Percentiles rank a stretch among this genome's conserved stretches.
These are phyloP conservation scores for Knoxia roxburghii DNA, from an alignment of 257 asterid species.

Conservation along the genomic window DNA sequence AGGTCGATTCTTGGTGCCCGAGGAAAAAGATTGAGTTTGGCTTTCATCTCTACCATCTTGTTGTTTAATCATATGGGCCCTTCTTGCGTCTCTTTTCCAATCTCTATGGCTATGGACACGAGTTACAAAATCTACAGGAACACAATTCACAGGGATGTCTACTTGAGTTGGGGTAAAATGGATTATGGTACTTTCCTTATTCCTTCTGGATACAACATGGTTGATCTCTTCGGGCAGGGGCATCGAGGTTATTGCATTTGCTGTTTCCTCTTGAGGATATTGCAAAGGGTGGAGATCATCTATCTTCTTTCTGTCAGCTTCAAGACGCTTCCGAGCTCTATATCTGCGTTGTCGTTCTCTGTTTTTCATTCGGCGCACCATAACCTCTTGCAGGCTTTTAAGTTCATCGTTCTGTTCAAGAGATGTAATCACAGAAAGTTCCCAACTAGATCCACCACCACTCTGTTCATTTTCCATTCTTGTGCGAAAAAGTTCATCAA, in stretches of 20 bases:
- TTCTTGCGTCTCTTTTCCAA: slow-evolving; percentile 90
- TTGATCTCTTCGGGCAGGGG: slow-evolving; percentile 1
- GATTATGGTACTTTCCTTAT: slow-evolving; percentile 24
- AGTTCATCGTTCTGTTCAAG: slow-evolving; percentile 34
- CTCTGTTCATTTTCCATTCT: slow-evolving; percentile 18
- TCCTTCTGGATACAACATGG: slow-evolving; percentile 10
- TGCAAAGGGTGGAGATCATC: slow-evolving; percentile 10
- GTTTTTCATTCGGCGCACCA: slow-evolving; percentile 72
- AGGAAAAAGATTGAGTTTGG: slow-evolving; percentile 17
- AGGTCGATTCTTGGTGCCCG: slow-evolving; percentile 15
- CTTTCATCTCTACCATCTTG: slow-evolving; percentile 23
- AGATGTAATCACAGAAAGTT: slow-evolving; percentile 39
- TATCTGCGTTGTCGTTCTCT: slow-evolving; percentile 90
- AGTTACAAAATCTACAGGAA: slow-evolving; percentile 38
- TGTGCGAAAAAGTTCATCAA: neutral
- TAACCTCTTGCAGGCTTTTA: slow-evolving; percentile 37
- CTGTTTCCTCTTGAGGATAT: slow-evolving; percentile 47
- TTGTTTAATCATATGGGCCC: slow-evolving; percentile 40
- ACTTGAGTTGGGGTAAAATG: slow-evolving; percentile 34
- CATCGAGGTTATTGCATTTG: slow-evolving; percentile 23
- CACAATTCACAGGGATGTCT: slow-evolving; percentile 26
- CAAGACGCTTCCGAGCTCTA: slow-evolving; percentile 82
- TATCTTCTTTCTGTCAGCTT: slow-evolving; percentile 44
- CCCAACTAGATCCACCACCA: slow-evolving; percentile 24
- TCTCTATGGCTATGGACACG: slow-evolving; percentile 63